Base-by-base conservation (phyloP, 2,329 filamentous ascomycete species). In the Calonectria multiphialidica region DNA sequence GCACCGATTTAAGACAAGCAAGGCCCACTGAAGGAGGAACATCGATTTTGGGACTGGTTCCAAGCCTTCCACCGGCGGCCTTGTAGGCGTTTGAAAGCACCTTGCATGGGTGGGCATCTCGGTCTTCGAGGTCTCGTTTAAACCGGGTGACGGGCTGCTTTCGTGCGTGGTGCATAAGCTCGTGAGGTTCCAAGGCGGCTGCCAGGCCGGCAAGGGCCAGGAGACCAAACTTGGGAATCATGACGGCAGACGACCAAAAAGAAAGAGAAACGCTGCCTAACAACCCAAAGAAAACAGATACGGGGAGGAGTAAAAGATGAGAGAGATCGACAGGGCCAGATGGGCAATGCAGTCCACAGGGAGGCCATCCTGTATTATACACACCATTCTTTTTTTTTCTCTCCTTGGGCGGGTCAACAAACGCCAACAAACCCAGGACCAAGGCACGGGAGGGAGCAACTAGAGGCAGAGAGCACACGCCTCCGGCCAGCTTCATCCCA, bases 1-100 rank as follows among this genome's bases (percentile, higher is more conserved):
- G 77, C 33, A 78, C 77, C 15, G 74, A 76, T 47, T 78, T 78
- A 65, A 78, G 77, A 64, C 77, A 78, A 5, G 75, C 74, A 23
- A 78, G 53, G 3, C 66, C 77, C 2, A 76, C 63, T 15, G 77
- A 78, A 0, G 75, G 75, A 18, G 72, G 74, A 15, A 78, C 70
- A 33, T 66, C 66, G 1, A 79, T 67, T 12, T 72, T 42, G 15
- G 69, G 66, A 8, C 65, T 4, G 1, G 66, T 25, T 1, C 75
- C 77, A n/a, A 59, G 40, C 21, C 70, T 49, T 2, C 65, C 40
- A 0, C 57, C 57, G 0, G 72, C 55, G 4, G 74, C 76, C n/a
- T 70, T 70, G n/a, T 75, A 79, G 2, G 67, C 73, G 0, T 74
- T 40, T 3, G 75, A 72, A 25, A 79, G 61, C 3, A 72, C 47